Evolutionary conservation across 2,329 filamentous ascomycete genomes (phyloP).

Genomic region (Arthrinium puccinioides): DNA sequence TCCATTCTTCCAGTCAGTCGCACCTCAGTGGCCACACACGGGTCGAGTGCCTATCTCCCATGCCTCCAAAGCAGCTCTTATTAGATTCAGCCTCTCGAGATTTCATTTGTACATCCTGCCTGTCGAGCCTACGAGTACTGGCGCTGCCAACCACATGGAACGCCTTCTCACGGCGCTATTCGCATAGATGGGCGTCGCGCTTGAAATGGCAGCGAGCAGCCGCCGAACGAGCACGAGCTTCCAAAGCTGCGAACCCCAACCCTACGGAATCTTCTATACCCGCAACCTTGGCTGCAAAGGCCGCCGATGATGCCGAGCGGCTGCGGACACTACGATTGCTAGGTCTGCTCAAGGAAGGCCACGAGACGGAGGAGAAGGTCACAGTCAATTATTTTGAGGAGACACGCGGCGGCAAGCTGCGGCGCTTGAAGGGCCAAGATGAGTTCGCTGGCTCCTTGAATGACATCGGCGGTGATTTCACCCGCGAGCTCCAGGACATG

Average conservation of each 20-base stretch:
- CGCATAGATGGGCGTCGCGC: too few relatives aligned
- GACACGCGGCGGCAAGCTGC: constrained; percentile 27
- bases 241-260: constrained; percentile 11
- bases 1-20: too few relatives aligned
- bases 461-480: constrained; percentile 28
- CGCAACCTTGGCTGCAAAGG: neutral
- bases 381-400: constrained; percentile 43
- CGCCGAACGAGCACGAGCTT: constrained; percentile 11
- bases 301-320: constrained; percentile 16
- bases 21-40: too few relatives aligned
- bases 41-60: too few relatives aligned
- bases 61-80: constrained; percentile 17
- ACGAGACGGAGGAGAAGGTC: constrained; percentile 9
- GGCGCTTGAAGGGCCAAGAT: constrained; percentile 29
- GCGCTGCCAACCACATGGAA: constrained; percentile 13
- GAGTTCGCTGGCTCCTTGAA: constrained; percentile 31
- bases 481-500: constrained; percentile 28
- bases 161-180: too few relatives aligned
- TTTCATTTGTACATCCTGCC: constrained; percentile 23
- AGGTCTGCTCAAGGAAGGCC: constrained; percentile 16
- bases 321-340: constrained; percentile 17
- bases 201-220: neutral
- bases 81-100: constrained; percentile 16
- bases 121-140: constrained; percentile 16
- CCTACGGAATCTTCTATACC: too few relatives aligned